Percentiles rank a stretch among this genome's conserved stretches.
phyloP scores from a whole-genome alignment of 2,329 filamentous ascomycete genomes.

The Uncinocarpus reesii region DNA sequence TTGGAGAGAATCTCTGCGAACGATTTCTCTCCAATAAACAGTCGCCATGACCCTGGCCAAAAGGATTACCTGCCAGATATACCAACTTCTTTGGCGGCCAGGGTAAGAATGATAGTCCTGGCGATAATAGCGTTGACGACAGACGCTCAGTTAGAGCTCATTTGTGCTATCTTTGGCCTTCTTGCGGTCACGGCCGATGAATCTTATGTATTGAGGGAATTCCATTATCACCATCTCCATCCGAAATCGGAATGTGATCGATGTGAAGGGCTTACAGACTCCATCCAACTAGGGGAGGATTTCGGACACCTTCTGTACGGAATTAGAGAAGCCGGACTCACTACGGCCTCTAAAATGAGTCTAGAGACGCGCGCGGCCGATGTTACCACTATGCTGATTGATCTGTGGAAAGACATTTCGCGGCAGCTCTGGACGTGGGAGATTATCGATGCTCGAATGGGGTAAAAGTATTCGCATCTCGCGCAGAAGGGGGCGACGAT shows the following conservation, averaged over 20 bases:
- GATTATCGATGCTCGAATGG: constrained; percentile 9
- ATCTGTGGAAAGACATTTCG: constrained; percentile 29
- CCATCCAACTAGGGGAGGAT: constrained; percentile 24
- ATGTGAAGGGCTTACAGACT: constrained; percentile 21
- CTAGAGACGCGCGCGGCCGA: constrained; percentile 20
- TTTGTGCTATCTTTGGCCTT: constrained; percentile 34
- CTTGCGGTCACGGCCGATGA: constrained; percentile 26
- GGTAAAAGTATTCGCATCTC: too few species aligned
- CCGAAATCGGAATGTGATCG: constrained; percentile 18
- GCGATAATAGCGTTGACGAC: constrained; percentile 30
- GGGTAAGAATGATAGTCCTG: constrained; percentile 28
- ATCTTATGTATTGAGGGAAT: constrained; percentile 15
- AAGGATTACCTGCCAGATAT: constrained; percentile 20
- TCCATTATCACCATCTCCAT: constrained; percentile 16
- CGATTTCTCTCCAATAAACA: constrained; percentile 15
- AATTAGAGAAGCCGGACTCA: neutral
- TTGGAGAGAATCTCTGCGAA: constrained; percentile 26
- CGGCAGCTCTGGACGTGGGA: constrained; percentile 27
- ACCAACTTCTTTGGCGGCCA: constrained; percentile 19
- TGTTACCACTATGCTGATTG: constrained; percentile 28
- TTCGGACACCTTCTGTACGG: constrained; percentile 29
- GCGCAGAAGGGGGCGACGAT: neutral
- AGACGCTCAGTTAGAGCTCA: constrained; percentile 32
- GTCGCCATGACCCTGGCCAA: constrained; percentile 16
- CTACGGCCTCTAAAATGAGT: neutral